Base-by-base conservation (phyloP, 352 stramenopile genomes). In the Blastocystis sp. region DNA sequence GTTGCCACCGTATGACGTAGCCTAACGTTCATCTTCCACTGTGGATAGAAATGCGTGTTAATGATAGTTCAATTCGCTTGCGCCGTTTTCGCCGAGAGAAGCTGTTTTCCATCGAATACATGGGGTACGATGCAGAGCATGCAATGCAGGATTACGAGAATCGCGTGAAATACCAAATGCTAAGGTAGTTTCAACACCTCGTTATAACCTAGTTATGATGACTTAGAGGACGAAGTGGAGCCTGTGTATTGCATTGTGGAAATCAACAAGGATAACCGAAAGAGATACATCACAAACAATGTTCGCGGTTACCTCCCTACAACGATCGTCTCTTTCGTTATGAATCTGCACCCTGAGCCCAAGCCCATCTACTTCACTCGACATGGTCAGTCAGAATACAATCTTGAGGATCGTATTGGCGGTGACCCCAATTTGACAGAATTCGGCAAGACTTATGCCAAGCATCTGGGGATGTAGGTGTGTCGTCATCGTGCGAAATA, bases 301-400 rank as follows among this genome's bases (percentile, higher is more conserved):
- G 92, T 94, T 76, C 91, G 93, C 9, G 93, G 93, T 18, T 95
- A 95, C 90, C 78, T 95, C 20, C 90, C 92, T 9, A 91, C 93
- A 11, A 95, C 94, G 53, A 81, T 79, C 55, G 65, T 90, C 24
- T 91, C 87, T 39, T 91, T 92, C 37, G 89, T 62, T 9, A 90
- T 91, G 87, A 98, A 98, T 87, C 91, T 98, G 56, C 95, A 98
- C 87, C 94, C 96, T 24, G 93, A 96, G 30, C 95, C 95, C 64
- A 94, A 96, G 16, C 95, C 95, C 8, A 98, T 98, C 91, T 98
- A 96, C 93, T 93, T 99, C 55, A 98, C 95, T 73, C 95, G 96
- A 59, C 96, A 98, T 91, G 96, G 96, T 50, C 95, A 99, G 93
- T 98, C 94, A 45, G 95, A 98, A 92, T 98, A 98, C 93, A 98